These are phyloP conservation scores for Tilletiopsis washingtonensis DNA, from an alignment of 1,284 basidiomycete species.

Conservation along the genomic window DNA sequence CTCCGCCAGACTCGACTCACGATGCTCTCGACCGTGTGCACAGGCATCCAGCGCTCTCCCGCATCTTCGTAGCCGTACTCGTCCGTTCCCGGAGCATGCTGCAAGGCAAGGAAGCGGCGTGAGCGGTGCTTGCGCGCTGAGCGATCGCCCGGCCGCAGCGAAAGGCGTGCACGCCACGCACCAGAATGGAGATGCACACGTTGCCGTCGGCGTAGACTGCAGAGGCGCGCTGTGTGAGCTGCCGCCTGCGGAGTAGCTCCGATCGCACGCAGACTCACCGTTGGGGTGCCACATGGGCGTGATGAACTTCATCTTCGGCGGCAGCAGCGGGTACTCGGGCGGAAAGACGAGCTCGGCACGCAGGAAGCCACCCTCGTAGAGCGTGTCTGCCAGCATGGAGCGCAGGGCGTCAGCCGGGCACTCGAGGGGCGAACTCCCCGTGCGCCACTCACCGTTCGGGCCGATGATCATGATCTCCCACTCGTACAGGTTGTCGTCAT, in stretches of 20 bases:
- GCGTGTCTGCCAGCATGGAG: conserved; percentile 22
- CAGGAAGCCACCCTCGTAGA: conserved; percentile 47
- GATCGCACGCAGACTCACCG: too few relatives aligned
- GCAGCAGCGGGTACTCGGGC: conserved; percentile 67
- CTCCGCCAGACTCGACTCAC: too few relatives aligned
- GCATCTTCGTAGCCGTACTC: conserved; percentile 98
- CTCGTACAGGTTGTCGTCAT: conserved; percentile 45
- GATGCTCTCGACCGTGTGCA: conserved; percentile 93
- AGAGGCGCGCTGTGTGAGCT: too few relatives aligned
- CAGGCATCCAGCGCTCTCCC: conserved; percentile 92
- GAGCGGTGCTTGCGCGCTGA: not conserved
- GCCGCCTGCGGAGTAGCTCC: too few relatives aligned
- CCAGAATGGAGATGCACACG: conserved; percentile 93
- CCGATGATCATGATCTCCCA: conserved; percentile 49
- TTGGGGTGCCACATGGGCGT: conserved; percentile 99
- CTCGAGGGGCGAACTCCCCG: not conserved
- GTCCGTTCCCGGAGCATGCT: conserved; percentile 94
- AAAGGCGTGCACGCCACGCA: conserved; percentile 43
- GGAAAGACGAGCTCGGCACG: conserved; percentile 45
- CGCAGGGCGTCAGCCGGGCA: not conserved
- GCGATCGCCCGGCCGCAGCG: too few relatives aligned
- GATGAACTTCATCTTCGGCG: conserved; percentile 91
- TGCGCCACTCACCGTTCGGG: conserved; percentile 23
- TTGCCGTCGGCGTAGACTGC: conserved; percentile 75
- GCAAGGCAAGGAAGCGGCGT: conserved; percentile 12